Evolutionary conservation across 2,329 filamentous ascomycete genomes (phyloP).

Genomic region (Pseudocercospora vitis): DNA sequence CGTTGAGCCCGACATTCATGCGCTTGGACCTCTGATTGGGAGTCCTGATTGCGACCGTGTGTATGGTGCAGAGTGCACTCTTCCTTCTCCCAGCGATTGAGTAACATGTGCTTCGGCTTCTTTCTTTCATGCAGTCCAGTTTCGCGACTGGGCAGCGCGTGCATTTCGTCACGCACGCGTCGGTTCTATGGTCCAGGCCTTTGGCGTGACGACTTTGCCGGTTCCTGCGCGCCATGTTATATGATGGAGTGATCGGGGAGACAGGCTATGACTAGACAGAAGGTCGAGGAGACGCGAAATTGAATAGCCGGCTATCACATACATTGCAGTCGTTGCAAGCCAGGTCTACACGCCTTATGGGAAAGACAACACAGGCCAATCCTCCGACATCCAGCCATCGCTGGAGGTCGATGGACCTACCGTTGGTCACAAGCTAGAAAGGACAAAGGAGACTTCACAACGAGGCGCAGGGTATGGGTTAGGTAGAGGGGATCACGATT

Average conservation of each 20-base stretch:
- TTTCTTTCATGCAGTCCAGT: neutral
- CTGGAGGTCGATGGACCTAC: neutral
- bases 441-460: neutral
- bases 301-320: conserved; percentile 59
- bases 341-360: neutral
- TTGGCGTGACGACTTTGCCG: no score
- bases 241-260: no score
- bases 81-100: neutral
- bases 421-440: neutral
- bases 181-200: no score
- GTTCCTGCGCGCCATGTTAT: no score
- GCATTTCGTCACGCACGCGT: no score
- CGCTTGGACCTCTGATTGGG: neutral
- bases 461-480: neutral
- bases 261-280: no score
- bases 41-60: neutral
- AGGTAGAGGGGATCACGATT: neutral
- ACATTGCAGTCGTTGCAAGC: neutral
- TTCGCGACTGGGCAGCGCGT: neutral
- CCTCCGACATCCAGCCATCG: neutral
- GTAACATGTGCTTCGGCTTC: neutral
- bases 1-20: neutral
- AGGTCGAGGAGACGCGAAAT: no score
- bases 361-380: neutral
- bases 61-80: neutral